These are phyloP conservation scores for Dalbergia oliveri DNA, from an alignment of 306 rosid genomes.

Conservation along the genomic window DNA sequence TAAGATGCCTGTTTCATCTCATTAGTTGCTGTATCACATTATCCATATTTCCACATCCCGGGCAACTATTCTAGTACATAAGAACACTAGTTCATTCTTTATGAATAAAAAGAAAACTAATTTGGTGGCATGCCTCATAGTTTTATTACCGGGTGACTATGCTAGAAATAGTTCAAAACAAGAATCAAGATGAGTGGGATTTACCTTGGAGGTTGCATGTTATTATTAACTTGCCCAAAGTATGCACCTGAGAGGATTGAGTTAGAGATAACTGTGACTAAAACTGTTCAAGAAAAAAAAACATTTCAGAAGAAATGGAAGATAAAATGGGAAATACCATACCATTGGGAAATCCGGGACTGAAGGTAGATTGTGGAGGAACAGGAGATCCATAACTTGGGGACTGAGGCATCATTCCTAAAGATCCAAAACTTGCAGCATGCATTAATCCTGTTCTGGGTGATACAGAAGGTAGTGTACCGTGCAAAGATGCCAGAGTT, in stretches of 20 bases:
- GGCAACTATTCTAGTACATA: neutral
- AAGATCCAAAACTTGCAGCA: constrained; percentile 56
- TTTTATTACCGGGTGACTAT: constrained; percentile 25
- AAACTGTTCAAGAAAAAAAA: neutral
- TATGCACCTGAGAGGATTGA: constrained; percentile 60
- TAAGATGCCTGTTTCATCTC: neutral
- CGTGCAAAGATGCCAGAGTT: constrained; percentile 51
- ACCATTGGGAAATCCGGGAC: constrained; percentile 52
- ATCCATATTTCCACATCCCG: neutral
- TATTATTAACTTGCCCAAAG: constrained; percentile 57
- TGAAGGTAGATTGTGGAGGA: constrained; percentile 45
- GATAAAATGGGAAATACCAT: constrained; percentile 55
- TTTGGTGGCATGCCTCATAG: constrained; percentile 9
- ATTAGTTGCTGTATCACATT: neutral
- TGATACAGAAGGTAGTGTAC: constrained; percentile 46
- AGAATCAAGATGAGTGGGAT: constrained; percentile 15
- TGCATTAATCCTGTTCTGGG: constrained; percentile 51
- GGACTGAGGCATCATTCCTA: constrained; percentile 52
- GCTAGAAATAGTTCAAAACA: constrained; percentile 25
- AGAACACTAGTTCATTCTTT: neutral
- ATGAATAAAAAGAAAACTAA: constrained; percentile 18
- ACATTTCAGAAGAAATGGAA: constrained; percentile 33
- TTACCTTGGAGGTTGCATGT: constrained; percentile 60
- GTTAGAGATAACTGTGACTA: constrained; percentile 35
- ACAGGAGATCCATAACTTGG: constrained; percentile 49